phyloP scores from a whole-genome alignment of 163 green algal genomes.

The Chloroidium sp. region DNA sequence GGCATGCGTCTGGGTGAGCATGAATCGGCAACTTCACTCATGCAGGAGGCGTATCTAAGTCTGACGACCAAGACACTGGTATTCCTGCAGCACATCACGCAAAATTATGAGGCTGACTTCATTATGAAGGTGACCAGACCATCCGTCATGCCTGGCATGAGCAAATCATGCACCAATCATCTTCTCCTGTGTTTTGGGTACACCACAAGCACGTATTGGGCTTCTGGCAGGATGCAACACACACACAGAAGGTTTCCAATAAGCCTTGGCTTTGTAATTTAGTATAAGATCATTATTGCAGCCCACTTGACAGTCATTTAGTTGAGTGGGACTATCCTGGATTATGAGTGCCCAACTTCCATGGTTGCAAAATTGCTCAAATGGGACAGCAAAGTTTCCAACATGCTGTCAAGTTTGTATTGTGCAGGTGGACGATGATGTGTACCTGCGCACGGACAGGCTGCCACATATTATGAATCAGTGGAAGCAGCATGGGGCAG shows the following conservation, averaged over 20 bases:
- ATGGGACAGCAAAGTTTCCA: too few species aligned
- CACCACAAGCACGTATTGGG: too few species aligned
- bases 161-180: too few species aligned
- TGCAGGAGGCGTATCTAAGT: slow-evolving; percentile 45
- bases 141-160: too few species aligned
- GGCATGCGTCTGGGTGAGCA: not conserved
- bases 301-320: not conserved
- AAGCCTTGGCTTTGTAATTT: slow-evolving; percentile 8
- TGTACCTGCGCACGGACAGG: slow-evolving; percentile 43
- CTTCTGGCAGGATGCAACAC: too few species aligned
- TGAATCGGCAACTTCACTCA: not conserved
- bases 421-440: slow-evolving; percentile 51
- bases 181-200: too few species aligned
- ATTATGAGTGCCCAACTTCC: too few species aligned
- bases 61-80: slow-evolving; percentile 55
- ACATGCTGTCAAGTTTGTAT: too few species aligned
- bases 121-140: slow-evolving; percentile 13
- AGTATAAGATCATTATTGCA: too few species aligned
- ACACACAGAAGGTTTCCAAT: too few species aligned
- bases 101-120: slow-evolving; percentile 35
- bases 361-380: too few species aligned
- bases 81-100: slow-evolving; percentile 35
- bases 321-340: not conserved
- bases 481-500: slow-evolving; percentile 27
- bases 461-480: slow-evolving; percentile 38